These are phyloP conservation scores for Nemania sp. DNA, from an alignment of 2,329 filamentous ascomycete genomes.

Conservation along the genomic window DNA sequence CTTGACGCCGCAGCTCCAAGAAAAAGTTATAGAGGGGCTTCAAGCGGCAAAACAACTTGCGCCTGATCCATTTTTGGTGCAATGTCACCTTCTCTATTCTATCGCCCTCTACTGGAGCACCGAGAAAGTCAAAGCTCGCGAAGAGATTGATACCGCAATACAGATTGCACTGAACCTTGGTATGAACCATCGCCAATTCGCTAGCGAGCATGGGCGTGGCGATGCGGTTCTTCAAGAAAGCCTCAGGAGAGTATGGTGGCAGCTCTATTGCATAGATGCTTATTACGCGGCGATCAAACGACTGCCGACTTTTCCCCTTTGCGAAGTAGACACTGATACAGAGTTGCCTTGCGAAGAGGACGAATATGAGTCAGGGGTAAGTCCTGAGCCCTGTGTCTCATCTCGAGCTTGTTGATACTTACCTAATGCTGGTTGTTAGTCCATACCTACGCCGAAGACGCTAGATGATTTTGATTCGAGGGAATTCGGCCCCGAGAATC, in stretches of 20 bases:
- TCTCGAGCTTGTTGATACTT: background rate
- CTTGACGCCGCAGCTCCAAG: conserved; percentile 28
- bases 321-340: conserved; percentile 35
- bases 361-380: conserved; percentile 41
- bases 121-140: conserved; percentile 30
- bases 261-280: conserved; percentile 38
- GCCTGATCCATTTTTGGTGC: conserved; percentile 36
- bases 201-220: conserved; percentile 27
- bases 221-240: conserved; percentile 35
- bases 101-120: conserved; percentile 35
- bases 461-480: conserved; percentile 39
- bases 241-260: conserved; percentile 38
- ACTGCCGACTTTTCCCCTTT: conserved; percentile 31
- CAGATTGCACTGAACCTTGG: conserved; percentile 31
- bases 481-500: conserved; percentile 37
- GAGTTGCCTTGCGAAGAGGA: conserved; percentile 41
- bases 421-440: conserved; percentile 20
- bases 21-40: conserved; percentile 32
- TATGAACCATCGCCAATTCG: conserved; percentile 34
- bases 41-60: conserved; percentile 17
- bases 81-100: conserved; percentile 39
- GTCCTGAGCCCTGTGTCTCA: conserved; percentile 10
- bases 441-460: conserved; percentile 39
- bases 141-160: conserved; percentile 38
- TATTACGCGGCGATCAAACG: conserved; percentile 41